Evolutionary conservation across 306 rosid genomes (phyloP).

Genomic region (Crotalaria pallida): DNA sequence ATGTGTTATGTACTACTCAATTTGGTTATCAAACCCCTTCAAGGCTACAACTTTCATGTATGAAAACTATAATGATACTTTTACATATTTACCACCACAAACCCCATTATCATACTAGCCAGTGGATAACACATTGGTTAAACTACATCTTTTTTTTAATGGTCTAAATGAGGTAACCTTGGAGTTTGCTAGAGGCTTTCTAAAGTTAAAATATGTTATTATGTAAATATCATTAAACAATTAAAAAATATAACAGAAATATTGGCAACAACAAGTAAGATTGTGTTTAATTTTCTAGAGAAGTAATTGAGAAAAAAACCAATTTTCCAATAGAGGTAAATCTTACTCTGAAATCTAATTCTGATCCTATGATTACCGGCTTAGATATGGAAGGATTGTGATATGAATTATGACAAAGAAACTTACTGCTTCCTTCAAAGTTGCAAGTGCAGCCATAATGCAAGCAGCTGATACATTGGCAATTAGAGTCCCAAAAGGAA

Average conservation of each 20-base stretch:
- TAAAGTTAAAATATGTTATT: background rate
- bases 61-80: too few species aligned
- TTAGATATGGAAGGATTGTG: background rate
- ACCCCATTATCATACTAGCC: background rate
- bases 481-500: slow-evolving; percentile 77
- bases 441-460: slow-evolving; percentile 71
- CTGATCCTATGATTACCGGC: background rate
- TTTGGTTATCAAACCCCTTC: too few species aligned
- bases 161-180: background rate
- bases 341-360: background rate
- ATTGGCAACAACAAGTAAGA: background rate
- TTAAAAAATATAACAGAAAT: background rate
- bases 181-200: background rate
- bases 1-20: too few species aligned
- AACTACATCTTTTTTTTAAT: background rate
- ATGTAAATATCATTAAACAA: background rate
- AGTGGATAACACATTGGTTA: background rate
- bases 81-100: background rate
- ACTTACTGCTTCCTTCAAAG: slow-evolving; percentile 48
- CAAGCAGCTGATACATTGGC: slow-evolving; percentile 87
- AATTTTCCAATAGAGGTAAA: background rate
- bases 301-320: background rate
- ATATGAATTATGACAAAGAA: background rate
- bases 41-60: too few species aligned
- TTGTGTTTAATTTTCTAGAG: background rate